A percentile compares a stretch with the other conserved stretches of the same genome.
These are phyloP conservation scores for Wickerhamiella domercqiae DNA, from an alignment of 805 yeast genomes.

Conservation along the genomic window DNA sequence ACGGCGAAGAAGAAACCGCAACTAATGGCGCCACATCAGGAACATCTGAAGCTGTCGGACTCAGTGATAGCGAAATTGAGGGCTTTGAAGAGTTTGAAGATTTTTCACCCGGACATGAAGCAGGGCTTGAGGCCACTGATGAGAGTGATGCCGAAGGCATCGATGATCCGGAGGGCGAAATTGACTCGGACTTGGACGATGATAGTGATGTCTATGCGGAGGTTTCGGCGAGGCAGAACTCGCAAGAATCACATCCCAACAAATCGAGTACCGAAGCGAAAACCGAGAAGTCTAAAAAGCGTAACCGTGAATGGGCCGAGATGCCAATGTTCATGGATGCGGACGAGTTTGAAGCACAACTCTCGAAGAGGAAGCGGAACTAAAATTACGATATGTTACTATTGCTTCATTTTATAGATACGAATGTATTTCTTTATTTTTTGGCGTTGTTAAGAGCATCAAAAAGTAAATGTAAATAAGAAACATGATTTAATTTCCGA, in stretches of 20 bases:
- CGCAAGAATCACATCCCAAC: conserved; percentile 1
- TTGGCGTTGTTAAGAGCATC: neutral
- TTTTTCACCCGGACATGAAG: neutral
- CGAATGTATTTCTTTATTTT: neutral
- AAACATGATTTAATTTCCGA: too few species aligned
- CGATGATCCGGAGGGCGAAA: neutral
- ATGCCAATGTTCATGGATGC: conserved; percentile 19
- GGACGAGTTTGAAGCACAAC: conserved; percentile 16
- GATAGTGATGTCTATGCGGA: neutral
- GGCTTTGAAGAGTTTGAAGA: conserved; percentile 1
- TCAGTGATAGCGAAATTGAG: neutral
- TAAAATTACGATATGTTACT: neutral
- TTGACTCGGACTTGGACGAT: neutral
- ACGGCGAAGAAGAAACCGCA: neutral
- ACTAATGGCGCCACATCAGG: neutral
- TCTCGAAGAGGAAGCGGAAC: neutral
- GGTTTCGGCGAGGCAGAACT: neutral
- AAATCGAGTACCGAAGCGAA: conserved; percentile 3
- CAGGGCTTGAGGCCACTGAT: neutral
- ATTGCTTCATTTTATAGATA: too few species aligned
- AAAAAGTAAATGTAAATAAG: neutral
- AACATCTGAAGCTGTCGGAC: neutral
- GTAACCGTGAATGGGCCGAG: conserved; percentile 17
- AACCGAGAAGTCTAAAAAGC: conserved; percentile 7
- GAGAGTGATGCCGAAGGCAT: conserved; percentile 7